Evolutionary conservation across 1,139 yeast species (phyloP), one percentile per base, ranked within the genome.

Genomic region (Hemisphaericaspora subhashii): DNA sequence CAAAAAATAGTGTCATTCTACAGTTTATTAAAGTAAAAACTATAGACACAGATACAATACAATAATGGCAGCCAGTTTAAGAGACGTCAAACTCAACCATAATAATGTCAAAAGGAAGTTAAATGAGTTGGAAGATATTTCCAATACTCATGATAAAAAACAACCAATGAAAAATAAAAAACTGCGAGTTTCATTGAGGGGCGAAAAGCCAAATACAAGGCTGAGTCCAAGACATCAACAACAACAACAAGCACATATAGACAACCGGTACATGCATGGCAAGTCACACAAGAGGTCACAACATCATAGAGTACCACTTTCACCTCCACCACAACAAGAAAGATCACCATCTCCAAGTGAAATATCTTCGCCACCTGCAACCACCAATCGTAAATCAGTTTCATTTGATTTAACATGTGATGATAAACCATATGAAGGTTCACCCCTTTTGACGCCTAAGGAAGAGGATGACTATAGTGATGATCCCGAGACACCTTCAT

Each of bases 361-460:
- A 22, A 37, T 21, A 15, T 32, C 38, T n/a, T 36, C 45, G 22
- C 44, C 47, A 31, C 44, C 45, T 25, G 38, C 42, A 32, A 31
- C 32, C 23, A 45, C 39, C 39, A 48, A 28, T 36, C 26, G 50
- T 31, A 60, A 60, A 48, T 50, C 57, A 11, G 66, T 60, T 6
- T 48, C 58, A 36, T 61, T 61, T 42, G 62, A 55, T 30, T 48
- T 55, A 24, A 45, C 52, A 5, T 41, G 50, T 24, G 55, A 53
- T 25, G 60, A 58, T 40, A 54, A 55, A 45, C 49, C 46, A 25
- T 62, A 60, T 44, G 62, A 61, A 26, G 53, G 52, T 42, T 59
- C 69, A 38, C 73, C 74, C 6, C 57, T 70, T 29, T 57, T 70
- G 41, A 70, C 76, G 1, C 76, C 76, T 10, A 69, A 68, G 44